A percentile compares a stretch with the other conserved stretches of the same genome.
These are phyloP conservation scores for Clavispora fructus DNA, from an alignment of 805 yeast species.

Conservation along the genomic window DNA sequence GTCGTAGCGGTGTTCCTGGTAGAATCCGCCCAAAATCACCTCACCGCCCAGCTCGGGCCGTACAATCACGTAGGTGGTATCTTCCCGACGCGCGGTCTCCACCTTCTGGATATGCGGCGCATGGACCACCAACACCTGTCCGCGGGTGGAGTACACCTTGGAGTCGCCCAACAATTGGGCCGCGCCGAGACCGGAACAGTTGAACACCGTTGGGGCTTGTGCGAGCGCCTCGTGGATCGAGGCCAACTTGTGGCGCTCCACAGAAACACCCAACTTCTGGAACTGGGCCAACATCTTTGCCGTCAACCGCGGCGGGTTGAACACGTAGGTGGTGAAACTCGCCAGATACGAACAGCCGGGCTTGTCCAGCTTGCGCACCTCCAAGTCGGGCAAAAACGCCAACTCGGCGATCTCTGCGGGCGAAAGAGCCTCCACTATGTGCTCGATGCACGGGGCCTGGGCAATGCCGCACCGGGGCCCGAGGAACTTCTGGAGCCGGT, in stretches of 20 bases:
- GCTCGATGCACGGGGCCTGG: background rate
- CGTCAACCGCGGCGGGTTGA: slow-evolving; percentile 2
- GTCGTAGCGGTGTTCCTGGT: background rate
- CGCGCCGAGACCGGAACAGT: slow-evolving; percentile 3
- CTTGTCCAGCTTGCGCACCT: background rate
- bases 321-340: background rate
- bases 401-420: background rate
- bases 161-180: background rate
- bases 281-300: background rate
- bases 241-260: background rate
- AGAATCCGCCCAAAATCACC: slow-evolving; percentile 2
- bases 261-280: background rate
- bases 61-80: background rate
- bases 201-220: background rate
- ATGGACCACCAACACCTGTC: slow-evolving; percentile 3
- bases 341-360: background rate
- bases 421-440: background rate
- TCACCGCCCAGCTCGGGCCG: slow-evolving; percentile 1
- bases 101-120: slow-evolving; percentile 2
- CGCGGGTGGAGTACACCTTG: background rate
- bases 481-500: background rate
- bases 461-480: background rate
- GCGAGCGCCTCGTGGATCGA: background rate
- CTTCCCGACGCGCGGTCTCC: background rate
- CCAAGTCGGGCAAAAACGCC: background rate